Evolutionary conservation across 2,329 filamentous ascomycete genomes (phyloP).

Genomic region (Harringtonia aguacate): DNA sequence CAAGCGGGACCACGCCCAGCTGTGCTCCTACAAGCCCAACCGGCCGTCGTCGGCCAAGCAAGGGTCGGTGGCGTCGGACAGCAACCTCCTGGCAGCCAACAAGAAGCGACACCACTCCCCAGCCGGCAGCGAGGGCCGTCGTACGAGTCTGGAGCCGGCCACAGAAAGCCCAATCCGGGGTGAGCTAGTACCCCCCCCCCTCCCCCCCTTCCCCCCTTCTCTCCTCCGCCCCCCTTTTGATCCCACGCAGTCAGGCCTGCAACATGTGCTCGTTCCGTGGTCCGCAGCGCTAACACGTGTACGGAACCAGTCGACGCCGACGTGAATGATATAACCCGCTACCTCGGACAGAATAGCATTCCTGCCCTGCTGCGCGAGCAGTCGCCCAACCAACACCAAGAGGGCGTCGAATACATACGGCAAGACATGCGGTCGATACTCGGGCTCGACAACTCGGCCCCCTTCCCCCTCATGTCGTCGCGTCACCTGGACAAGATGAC

Average conservation of each 20-base stretch:
- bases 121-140: slow-evolving; percentile 24
- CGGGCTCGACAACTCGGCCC: slow-evolving; percentile 54
- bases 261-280: too few relatives aligned
- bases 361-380: slow-evolving; percentile 55
- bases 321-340: slow-evolving; percentile 42
- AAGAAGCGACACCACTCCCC: slow-evolving; percentile 35
- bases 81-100: slow-evolving; percentile 12
- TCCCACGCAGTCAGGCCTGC: too few relatives aligned
- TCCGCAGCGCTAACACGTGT: not conserved
- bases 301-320: slow-evolving; percentile 38
- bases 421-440: slow-evolving; percentile 57
- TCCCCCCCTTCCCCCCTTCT: not conserved
- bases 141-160: slow-evolving; percentile 4
- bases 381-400: slow-evolving; percentile 38
- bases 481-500: slow-evolving; percentile 50
- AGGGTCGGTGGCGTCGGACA: slow-evolving; percentile 17
- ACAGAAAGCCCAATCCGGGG: slow-evolving; percentile 9
- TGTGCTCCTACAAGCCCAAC: slow-evolving; percentile 59
- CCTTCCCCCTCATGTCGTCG: slow-evolving; percentile 56
- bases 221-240: too few relatives aligned
- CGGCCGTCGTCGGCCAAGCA: slow-evolving; percentile 27
- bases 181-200: not conserved
- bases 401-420: slow-evolving; percentile 43
- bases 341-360: slow-evolving; percentile 58
- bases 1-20: slow-evolving; percentile 52